Percentiles rank a stretch among this genome's conserved stretches.
These are phyloP conservation scores for Diaporthe eres DNA, from an alignment of 2,329 filamentous ascomycete genomes.

Conservation along the genomic window DNA sequence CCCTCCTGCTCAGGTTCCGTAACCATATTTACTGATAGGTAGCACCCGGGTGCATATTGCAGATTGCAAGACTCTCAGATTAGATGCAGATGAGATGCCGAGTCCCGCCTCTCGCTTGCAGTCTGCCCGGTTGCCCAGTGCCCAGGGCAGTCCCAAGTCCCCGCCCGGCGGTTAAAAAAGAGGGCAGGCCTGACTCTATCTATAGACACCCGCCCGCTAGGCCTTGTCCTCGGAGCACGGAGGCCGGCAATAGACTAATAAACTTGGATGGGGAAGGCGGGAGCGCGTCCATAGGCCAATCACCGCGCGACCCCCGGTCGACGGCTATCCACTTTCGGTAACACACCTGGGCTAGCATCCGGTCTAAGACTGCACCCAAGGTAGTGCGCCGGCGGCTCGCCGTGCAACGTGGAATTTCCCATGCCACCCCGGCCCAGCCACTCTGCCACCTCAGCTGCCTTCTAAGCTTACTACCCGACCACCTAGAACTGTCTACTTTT, in stretches of 20 bases:
- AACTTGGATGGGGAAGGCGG: background rate
- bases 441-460: background rate
- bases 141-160: background rate
- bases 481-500: background rate
- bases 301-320: background rate
- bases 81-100: constrained; percentile 19
- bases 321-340: constrained; percentile 16
- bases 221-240: background rate
- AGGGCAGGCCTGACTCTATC: constrained; percentile 19
- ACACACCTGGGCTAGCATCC: background rate
- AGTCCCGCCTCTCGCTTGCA: constrained; percentile 26
- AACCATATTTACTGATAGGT: background rate
- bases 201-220: constrained; percentile 23
- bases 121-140: background rate
- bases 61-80: background rate
- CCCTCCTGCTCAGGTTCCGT: background rate
- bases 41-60: background rate
- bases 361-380: constrained; percentile 1
- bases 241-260: background rate
- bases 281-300: constrained; percentile 23
- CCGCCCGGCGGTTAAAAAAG: constrained; percentile 32
- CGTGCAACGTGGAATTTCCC: constrained; percentile 32
- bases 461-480: constrained; percentile 1
- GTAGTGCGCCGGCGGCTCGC: constrained; percentile 36
- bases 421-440: constrained; percentile 6